Conservation (phyloP, 1,284 basidiomycete genomes). For the Leucoagaricus sp. region DNA sequence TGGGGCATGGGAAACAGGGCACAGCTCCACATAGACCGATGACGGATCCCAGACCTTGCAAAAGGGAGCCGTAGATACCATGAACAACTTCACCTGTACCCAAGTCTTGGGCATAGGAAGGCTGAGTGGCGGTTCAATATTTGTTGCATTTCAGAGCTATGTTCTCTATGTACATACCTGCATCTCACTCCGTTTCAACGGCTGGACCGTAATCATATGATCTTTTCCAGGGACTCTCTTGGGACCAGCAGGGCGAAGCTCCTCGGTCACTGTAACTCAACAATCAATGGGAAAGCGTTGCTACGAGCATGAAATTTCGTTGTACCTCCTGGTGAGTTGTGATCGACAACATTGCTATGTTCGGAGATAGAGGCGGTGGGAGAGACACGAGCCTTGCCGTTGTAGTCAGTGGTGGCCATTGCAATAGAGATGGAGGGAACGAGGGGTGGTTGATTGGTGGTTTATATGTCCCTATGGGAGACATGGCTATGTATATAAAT, state of each 20-base stretch:
- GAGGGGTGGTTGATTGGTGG: background rate
- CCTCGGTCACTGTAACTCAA: constrained; percentile 55
- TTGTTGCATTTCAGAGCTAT: constrained; percentile 20
- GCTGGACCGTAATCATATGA: constrained; percentile 73
- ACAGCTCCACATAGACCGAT: constrained; percentile 76
- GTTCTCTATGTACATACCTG: constrained; percentile 50
- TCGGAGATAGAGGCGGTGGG: constrained; percentile 39
- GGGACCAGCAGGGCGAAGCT: constrained; percentile 31
- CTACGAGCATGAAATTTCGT: constrained; percentile 14
- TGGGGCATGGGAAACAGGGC: constrained; percentile 84
- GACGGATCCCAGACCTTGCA: constrained; percentile 63
- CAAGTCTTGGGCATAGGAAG: constrained; percentile 88
- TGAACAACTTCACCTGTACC: constrained; percentile 78
- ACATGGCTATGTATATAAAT: background rate
- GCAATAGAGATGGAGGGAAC: constrained; percentile 9
- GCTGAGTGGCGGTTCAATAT: constrained; percentile 41
- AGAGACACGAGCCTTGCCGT: constrained; percentile 53
- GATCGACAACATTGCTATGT: constrained; percentile 75
- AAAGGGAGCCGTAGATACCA: constrained; percentile 82
- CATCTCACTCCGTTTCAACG: constrained; percentile 82
- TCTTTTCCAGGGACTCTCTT: constrained; percentile 27
- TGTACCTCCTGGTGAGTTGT: constrained; percentile 68
- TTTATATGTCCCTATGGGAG: background rate
- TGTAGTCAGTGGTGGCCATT: constrained; percentile 38
- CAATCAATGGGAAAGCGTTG: constrained; percentile 16